Percentiles rank a stretch among this genome's conserved stretches.
Conservation (phyloP, 176 grass and related monocot species). For the Aegilops tauschii region DNA sequence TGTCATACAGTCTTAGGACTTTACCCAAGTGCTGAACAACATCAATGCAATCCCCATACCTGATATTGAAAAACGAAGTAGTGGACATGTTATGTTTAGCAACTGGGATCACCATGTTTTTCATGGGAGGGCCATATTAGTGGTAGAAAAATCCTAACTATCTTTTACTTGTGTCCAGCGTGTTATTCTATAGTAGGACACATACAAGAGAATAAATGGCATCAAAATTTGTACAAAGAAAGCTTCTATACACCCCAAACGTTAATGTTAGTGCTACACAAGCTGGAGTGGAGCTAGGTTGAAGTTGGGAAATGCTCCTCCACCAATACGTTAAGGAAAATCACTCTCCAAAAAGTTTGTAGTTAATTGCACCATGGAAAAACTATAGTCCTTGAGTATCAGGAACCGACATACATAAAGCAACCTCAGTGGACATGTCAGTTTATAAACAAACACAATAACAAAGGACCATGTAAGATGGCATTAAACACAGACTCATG, state of each 20-base stretch:
- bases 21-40: neutral
- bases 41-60: neutral
- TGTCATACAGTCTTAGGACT: neutral
- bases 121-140: neutral
- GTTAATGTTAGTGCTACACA: neutral
- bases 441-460: neutral
- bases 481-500: neutral
- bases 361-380: neutral
- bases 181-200: too few relatives aligned
- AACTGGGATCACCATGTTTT: neutral
- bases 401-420: neutral
- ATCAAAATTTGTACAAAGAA: neutral
- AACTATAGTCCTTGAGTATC: neutral
- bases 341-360: neutral
- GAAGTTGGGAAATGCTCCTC: neutral
- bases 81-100: neutral
- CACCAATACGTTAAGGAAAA: neutral
- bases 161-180: neutral
- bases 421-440: neutral
- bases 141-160: neutral
- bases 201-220: neutral
- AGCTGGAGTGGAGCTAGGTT: neutral
- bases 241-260: neutral
- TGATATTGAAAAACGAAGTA: too few relatives aligned
- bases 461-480: neutral